Conservation (phyloP, 441 rosid genomes). For the California macrophylla region DNA sequence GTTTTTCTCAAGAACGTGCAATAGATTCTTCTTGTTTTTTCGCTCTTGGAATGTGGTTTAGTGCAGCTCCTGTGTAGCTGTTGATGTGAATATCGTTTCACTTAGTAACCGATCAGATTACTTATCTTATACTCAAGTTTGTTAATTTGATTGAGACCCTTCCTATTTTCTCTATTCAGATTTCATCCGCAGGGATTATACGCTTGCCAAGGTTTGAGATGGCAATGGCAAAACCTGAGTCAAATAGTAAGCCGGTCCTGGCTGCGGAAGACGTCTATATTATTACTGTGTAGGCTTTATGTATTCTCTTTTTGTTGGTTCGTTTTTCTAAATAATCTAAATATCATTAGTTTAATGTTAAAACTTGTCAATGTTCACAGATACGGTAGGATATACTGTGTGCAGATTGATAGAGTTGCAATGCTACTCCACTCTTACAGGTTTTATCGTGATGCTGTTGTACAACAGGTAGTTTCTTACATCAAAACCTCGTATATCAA, state of each 20-base stretch:
- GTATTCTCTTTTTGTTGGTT: conserved; percentile 3
- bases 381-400: conserved; percentile 95
- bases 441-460: conserved; percentile 92
- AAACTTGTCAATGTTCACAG: conserved; percentile 34
- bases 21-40: neutral
- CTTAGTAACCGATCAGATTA: neutral
- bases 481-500: neutral
- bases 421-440: conserved; percentile 84
- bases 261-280: conserved; percentile 75
- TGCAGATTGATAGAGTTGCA: conserved; percentile 93
- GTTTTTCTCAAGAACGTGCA: neutral
- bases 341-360: neutral
- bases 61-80: neutral
- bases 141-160: conserved; percentile 18
- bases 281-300: conserved; percentile 65
- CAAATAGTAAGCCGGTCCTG: conserved; percentile 80
- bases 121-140: conserved; percentile 6
- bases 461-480: conserved; percentile 60
- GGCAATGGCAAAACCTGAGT: conserved; percentile 81
- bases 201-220: conserved; percentile 92
- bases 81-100: neutral
- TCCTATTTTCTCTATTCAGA: conserved; percentile 44
- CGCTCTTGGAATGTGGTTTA: neutral
- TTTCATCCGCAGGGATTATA: conserved; percentile 82
- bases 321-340: conserved; percentile 12